These are phyloP conservation scores for Celoporthe dispersa DNA, from an alignment of 2,329 filamentous ascomycete genomes.

Conservation along the genomic window DNA sequence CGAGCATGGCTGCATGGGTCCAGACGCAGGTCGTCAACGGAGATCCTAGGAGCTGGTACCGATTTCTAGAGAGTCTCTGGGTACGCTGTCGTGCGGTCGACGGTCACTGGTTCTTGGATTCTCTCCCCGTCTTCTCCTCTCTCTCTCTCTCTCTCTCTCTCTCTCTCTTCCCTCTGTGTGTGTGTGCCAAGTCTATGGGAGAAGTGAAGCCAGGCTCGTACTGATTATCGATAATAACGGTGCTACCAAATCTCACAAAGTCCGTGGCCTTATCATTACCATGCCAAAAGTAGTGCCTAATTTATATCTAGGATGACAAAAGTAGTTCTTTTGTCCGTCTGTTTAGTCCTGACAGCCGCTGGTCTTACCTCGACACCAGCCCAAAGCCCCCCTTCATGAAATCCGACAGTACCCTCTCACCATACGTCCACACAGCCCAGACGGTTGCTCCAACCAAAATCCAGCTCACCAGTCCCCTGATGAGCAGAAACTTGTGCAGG, in stretches of 20 bases:
- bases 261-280: too few species aligned
- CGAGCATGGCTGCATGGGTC: neutral
- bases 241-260: too few species aligned
- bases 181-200: too few species aligned
- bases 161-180: too few species aligned
- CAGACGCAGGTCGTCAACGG: neutral
- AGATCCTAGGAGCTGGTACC: neutral
- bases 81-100: too few species aligned
- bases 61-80: too few species aligned
- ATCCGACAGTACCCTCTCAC: neutral
- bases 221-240: too few species aligned
- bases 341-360: neutral
- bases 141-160: too few species aligned
- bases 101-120: too few species aligned
- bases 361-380: neutral
- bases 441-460: neutral
- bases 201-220: too few species aligned
- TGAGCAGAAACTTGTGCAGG: constrained; percentile 16
- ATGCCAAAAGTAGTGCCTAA: neutral
- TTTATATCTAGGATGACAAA: neutral
- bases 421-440: constrained; percentile 14
- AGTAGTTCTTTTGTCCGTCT: neutral
- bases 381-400: neutral
- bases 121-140: too few species aligned
- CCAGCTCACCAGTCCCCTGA: constrained; percentile 20